Evolutionary conservation across 1,139 yeast genomes (phyloP).

Genomic region (Kodamaea anthophila): DNA sequence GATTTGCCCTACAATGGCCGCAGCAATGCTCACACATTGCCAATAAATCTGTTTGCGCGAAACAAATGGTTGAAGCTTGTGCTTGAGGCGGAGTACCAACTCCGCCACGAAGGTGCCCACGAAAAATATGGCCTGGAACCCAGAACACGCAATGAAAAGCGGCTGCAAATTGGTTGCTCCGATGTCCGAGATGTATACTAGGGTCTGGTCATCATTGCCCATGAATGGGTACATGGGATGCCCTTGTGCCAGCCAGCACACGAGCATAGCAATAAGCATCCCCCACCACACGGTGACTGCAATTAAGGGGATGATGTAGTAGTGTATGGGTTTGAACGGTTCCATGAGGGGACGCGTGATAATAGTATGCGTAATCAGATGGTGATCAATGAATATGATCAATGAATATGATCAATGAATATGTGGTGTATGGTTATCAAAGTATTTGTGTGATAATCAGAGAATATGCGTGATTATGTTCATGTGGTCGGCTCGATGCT

Average conservation of each 20-base stretch:
- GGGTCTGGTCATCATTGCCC: constrained; percentile 38
- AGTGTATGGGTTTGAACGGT: constrained; percentile 18
- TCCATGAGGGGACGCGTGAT: constrained; percentile 1
- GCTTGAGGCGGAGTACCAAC: constrained; percentile 44
- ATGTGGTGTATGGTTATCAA: no score
- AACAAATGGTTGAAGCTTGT: constrained; percentile 50
- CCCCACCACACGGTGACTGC: constrained; percentile 67
- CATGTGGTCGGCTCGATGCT: no score
- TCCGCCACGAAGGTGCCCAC: constrained; percentile 62
- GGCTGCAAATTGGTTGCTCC: constrained; percentile 25
- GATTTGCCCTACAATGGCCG: constrained; percentile 62
- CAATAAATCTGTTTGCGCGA: constrained; percentile 43
- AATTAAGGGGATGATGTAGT: constrained; percentile 45
- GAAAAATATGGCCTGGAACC: constrained; percentile 65
- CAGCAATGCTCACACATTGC: constrained; percentile 45
- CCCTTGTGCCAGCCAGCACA: constrained; percentile 73
- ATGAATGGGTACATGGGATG: constrained; percentile 62
- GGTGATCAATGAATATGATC: no score
- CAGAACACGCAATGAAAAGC: constrained; percentile 21
- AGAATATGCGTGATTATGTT: no score
- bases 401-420: no score
- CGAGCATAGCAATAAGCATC: constrained; percentile 65
- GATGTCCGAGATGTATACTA: constrained; percentile 51
- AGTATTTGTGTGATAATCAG: no score
- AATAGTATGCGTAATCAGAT: no score